These are phyloP conservation scores for Aaosphaeria arxii DNA, from an alignment of 2,329 filamentous ascomycete species.

Conservation along the genomic window DNA sequence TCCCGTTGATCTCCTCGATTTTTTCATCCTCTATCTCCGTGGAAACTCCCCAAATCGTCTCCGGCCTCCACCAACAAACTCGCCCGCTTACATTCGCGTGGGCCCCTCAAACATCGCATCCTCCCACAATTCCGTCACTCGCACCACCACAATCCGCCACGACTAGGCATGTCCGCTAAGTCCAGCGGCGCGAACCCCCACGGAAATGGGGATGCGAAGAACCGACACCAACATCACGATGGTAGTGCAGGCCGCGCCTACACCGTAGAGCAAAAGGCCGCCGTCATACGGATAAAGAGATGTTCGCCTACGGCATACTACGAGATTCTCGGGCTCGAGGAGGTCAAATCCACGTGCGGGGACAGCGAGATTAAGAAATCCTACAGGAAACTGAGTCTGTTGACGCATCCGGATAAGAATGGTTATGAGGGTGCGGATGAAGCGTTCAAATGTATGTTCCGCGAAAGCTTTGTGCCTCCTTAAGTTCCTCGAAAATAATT, in stretches of 20 bases:
- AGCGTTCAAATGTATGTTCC: constrained; percentile 76
- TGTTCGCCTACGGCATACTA: constrained; percentile 89
- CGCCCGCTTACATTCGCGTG: no score
- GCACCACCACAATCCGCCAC: not conserved
- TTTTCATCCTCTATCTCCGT: no score
- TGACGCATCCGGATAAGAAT: constrained; percentile 99
- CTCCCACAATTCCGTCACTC: no score
- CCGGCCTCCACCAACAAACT: no score
- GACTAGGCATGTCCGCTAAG: constrained; percentile 40
- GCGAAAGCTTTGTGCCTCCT: constrained; percentile 1
- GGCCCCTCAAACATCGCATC: no score
- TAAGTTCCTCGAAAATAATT: not conserved
- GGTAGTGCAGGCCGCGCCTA: constrained; percentile 74
- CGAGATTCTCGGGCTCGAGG: constrained; percentile 79
- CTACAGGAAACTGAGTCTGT: constrained; percentile 87
- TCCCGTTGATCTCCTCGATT: no score
- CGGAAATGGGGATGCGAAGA: constrained; percentile 37
- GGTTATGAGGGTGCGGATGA: constrained; percentile 93
- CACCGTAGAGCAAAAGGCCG: constrained; percentile 86
- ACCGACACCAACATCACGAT: constrained; percentile 71
- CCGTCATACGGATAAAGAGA: constrained; percentile 81
- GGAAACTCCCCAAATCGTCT: no score
- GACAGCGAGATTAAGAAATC: constrained; percentile 96
- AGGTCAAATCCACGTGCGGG: constrained; percentile 61
- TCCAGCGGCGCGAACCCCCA: constrained; percentile 42